A percentile compares a stretch with the other conserved stretches of the same genome.
phyloP scores from a whole-genome alignment of 2,329 filamentous ascomycete species.

The Neoascochyta sp. region DNA sequence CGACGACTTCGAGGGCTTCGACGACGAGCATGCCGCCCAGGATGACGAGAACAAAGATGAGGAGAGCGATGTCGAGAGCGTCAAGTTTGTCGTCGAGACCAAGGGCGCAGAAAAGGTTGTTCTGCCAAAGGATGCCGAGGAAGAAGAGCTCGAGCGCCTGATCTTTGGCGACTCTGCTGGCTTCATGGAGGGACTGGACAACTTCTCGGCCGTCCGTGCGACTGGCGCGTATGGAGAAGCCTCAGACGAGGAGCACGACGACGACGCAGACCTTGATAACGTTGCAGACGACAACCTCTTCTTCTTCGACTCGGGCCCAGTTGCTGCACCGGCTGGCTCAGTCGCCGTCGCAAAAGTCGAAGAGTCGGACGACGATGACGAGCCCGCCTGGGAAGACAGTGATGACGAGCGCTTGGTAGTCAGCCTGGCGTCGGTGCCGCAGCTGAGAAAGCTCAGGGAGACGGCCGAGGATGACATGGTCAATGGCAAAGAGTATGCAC shows the following conservation, averaged over 20 bases:
- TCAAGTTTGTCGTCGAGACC: conserved; percentile 17
- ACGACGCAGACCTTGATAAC: conserved; percentile 52
- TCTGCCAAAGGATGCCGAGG: conserved; percentile 71
- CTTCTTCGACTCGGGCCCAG: conserved; percentile 68
- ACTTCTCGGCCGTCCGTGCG: conserved; percentile 47
- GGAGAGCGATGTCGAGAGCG: conserved; percentile 19
- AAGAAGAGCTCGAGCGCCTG: conserved; percentile 80
- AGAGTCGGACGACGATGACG: conserved; percentile 40
- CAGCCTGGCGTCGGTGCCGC: conserved; percentile 71
- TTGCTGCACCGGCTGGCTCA: conserved; percentile 41
- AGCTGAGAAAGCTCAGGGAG: conserved; percentile 76
- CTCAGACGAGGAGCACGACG: conserved; percentile 48
- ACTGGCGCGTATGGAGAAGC: conserved; percentile 22
- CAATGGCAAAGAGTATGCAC: conserved; percentile 79
- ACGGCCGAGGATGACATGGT: conserved; percentile 82
- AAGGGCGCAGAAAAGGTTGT: conserved; percentile 22
- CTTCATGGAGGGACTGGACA: conserved; percentile 71
- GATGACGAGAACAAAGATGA: conserved; percentile 4
- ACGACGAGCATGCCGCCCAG: conserved; percentile 9
- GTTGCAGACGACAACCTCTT: conserved; percentile 81
- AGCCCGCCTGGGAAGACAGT: conserved; percentile 84
- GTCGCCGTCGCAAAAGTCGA: conserved; percentile 40
- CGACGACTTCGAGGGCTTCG: conserved; percentile 27
- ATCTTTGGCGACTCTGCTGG: conserved; percentile 85
- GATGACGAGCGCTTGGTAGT: conserved; percentile 86